Percentiles rank a stretch among this genome's conserved stretches.
Evolutionary conservation across 2,329 filamentous ascomycete species (phyloP).

Genomic region (Epichloe hybrida): DNA sequence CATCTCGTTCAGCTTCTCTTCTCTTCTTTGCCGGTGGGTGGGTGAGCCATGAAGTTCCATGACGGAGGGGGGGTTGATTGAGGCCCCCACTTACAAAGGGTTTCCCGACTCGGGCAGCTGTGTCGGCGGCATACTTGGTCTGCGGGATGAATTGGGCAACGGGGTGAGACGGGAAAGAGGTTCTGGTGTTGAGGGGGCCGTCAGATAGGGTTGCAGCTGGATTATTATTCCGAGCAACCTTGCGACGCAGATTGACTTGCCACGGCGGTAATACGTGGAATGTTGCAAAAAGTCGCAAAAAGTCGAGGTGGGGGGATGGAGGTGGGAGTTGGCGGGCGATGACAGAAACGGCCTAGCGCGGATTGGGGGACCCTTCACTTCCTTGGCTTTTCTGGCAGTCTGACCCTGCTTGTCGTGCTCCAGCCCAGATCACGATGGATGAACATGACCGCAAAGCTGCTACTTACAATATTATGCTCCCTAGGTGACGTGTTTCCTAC

Average conservation of each 20-base stretch:
- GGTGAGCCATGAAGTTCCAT: not conserved
- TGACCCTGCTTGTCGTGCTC: too few species aligned
- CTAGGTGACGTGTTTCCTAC: too few species aligned
- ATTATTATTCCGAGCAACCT: too few species aligned
- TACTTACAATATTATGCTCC: too few species aligned
- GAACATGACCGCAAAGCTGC: too few species aligned
- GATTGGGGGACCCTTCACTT: too few species aligned
- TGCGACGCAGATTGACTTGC: not conserved
- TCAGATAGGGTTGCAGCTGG: too few species aligned
- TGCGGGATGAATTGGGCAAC: not conserved
- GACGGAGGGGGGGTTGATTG: not conserved
- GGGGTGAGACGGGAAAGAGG: not conserved
- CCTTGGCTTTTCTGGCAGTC: too few species aligned
- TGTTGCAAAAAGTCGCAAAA: not conserved
- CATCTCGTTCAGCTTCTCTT: not conserved
- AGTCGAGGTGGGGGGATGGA: not conserved
- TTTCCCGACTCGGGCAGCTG: constrained; percentile 33
- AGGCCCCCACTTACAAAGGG: constrained; percentile 26
- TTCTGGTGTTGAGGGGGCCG: too few species aligned
- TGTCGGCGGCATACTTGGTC: constrained; percentile 27
- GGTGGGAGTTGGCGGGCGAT: not conserved
- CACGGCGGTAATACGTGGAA: not conserved
- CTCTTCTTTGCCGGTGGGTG: not conserved
- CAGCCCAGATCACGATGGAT: too few species aligned
- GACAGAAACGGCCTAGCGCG: not conserved